Evolutionary conservation across 352 stramenopile genomes (phyloP), one percentile per base, ranked within the genome.

Genomic region (Achlya hypogyna): DNA sequence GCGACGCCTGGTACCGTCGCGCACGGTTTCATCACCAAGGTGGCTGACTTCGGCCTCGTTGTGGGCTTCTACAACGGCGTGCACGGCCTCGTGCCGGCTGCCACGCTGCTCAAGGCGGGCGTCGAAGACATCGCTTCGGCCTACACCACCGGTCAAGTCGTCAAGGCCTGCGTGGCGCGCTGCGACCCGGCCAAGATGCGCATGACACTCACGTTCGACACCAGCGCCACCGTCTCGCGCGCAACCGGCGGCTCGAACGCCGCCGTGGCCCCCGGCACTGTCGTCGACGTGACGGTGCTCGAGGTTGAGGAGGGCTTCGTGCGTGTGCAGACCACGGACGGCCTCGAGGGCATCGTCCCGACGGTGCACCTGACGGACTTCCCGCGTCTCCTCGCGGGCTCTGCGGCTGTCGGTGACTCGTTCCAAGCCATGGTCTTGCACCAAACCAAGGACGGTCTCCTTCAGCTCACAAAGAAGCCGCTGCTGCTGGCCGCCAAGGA

Each of bases 11-110:
- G 86, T 9, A 71, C 83, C 34, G 72, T 96, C 5, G 82, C 79
- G 2, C 83, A 91, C 58, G 95, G 96, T 16, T 98, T 96, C 73
- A 87, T 98, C 62, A 97, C 92, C 20, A 98, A 96, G 71, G 88
- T 98, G 43, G 91, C 93, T 62, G 79, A 96, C 25, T 92, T 88
- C 62, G 91, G 93, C 25, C 75, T 98, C 18, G 93, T 94, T 62
- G 90, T 98, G 28, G 98, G 84, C 43, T 98, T 98, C 71, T 98
- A 95, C 82, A 96, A 97, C 72, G 92, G 93, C 60, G 91, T 98
- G 27, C 96, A 98, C 71, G 96, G 96, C 28, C 75, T 96, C 32
- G 90, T 98, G 5, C 89, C 87, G 0, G 88, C 89, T 2, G 82
- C 79, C 45, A 82, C 93, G 63, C 73, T 98, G 28, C 78, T 81